Evolutionary conservation across 306 rosid genomes (phyloP), one percentile per base, ranked within the genome.

Genomic region (Medicago lupulina): DNA sequence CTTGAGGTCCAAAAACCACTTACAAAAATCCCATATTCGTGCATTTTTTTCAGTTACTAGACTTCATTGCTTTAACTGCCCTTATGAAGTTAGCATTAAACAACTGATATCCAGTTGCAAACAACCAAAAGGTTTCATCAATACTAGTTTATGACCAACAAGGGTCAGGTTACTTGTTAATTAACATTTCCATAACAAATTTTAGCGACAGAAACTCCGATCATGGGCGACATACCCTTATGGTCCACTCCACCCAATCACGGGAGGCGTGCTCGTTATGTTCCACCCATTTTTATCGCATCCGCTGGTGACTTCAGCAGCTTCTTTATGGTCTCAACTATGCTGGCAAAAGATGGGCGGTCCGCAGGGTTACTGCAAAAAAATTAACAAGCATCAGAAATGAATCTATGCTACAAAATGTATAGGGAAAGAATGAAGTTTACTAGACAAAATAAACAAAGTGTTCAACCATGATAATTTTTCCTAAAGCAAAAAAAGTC

Each of bases 251-350:
- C 61, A 57, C 62, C 15, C 55, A 38, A 11, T 65, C 58, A 70
- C n/a, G 60, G 62, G 62, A 17, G n/a, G 46, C 25, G 6, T 9
- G 9, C 74, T 19, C 19, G 39, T 75, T 17, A 47, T 8, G 43
- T 57, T 64, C 84, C 87, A 9, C 86, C 86, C 92, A 86, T 85
- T 64, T 73, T 85, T 67, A 87, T 86, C 43, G 87, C 55, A 74
- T 87, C 90, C 36, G 71, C 85, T 2, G 97, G 98, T 50, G 96
- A 83, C 85, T 82, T 91, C 3, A 94, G 90, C 84, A 94, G 82
- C 88, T 91, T 94, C 89, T 94, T 94, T 70, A 94, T 78, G 0
- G 98, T 81, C 8, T 89, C 94, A 0, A 94, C 97, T 80, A 94
- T 91, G 54, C 89, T 88, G 4, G 46, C 46, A 18, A 94, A 89